A percentile compares a stretch with the other conserved stretches of the same genome.
These are phyloP conservation scores for Dujonia santamariae DNA, from an alignment of 1,139 yeast species.

Conservation along the genomic window DNA sequence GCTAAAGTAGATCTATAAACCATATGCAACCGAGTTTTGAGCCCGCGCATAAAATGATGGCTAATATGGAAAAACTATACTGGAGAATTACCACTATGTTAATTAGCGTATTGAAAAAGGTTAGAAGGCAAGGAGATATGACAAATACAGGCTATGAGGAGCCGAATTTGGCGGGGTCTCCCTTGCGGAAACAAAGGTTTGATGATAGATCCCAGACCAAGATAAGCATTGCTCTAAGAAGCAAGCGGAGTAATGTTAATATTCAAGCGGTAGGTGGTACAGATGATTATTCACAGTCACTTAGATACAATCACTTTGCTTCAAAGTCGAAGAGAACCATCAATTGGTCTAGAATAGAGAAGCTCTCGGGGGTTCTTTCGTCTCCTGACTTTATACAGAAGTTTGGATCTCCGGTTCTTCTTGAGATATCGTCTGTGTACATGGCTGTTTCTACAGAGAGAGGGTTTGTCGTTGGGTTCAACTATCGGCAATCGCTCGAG, in stretches of 20 bases:
- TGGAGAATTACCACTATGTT: no score
- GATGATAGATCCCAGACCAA: conserved; percentile 40
- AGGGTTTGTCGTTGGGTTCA: conserved; percentile 60
- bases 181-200: no score
- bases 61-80: no score
- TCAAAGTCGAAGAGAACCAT: conserved; percentile 8
- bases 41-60: no score
- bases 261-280: no score
- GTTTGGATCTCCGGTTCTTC: conserved; percentile 50
- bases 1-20: no score
- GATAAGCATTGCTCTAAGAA: conserved; percentile 20
- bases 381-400: conserved; percentile 21
- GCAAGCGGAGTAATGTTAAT: conserved; percentile 4
- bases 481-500: conserved; percentile 55
- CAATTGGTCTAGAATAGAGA: conserved; percentile 25
- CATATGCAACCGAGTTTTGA: no score
- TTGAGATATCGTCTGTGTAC: conserved; percentile 46
- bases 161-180: no score
- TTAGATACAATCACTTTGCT: background rate
- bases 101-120: no score
- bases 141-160: no score
- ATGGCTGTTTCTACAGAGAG: conserved; percentile 62
- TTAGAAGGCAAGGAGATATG: no score
- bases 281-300: no score
- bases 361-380: conserved; percentile 19